Conservation (phyloP, 2,329 filamentous ascomycete species). For the Aspergillus neoniger region DNA sequence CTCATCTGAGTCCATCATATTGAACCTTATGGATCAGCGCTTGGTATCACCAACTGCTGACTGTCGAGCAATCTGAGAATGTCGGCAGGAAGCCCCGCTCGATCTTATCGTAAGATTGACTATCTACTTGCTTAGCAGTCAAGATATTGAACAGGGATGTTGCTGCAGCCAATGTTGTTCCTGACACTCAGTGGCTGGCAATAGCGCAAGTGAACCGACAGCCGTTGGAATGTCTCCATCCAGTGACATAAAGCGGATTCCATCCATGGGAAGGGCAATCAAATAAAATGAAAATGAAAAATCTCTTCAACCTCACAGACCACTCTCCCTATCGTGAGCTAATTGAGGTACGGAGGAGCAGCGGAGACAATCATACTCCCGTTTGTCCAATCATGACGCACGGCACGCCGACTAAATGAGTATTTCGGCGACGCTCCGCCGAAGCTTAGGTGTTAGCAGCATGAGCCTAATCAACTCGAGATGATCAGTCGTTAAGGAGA, state of each 20-base stretch:
- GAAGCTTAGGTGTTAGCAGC: constrained; percentile 10
- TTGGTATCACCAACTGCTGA: neutral
- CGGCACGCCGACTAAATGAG: neutral
- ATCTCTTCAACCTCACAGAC: constrained; percentile 2
- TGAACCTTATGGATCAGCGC: neutral
- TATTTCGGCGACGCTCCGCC: constrained; percentile 1
- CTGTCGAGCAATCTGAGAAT: neutral
- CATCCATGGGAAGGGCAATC: neutral
- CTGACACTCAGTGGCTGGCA: neutral
- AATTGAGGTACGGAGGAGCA: constrained; percentile 2
- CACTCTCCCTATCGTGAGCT: neutral
- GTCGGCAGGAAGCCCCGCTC: neutral
- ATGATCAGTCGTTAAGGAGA: neutral
- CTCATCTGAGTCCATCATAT: neutral
- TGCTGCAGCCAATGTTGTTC: neutral
- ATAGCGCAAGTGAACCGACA: neutral
- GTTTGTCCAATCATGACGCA: neutral
- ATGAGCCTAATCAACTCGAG: constrained; percentile 4
- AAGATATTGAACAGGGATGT: neutral
- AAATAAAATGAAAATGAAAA: neutral
- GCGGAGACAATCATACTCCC: constrained; percentile 3
- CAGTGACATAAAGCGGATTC: neutral
- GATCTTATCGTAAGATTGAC: neutral
- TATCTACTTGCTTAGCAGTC: no score
- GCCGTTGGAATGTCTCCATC: neutral